Evolutionary conservation across 306 rosid species (phyloP).

Genomic region (Purshia tridentata): DNA sequence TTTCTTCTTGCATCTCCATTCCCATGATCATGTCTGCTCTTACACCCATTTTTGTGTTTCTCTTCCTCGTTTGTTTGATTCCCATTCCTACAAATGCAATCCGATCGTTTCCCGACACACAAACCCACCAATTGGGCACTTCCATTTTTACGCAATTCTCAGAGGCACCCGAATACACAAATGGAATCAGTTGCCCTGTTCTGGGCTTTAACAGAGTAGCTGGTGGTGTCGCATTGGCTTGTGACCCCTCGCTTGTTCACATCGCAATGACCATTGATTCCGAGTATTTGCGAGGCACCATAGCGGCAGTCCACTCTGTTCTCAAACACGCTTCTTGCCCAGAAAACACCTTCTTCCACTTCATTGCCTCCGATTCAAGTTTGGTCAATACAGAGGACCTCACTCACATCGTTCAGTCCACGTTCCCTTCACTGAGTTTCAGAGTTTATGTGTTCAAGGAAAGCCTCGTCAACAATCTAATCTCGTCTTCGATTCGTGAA

Average conservation of each 20-base stretch:
- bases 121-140: conserved; percentile 21
- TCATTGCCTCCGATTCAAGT: conserved; percentile 71
- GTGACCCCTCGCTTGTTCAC: conserved; percentile 66
- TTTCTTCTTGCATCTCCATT: background rate
- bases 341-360: conserved; percentile 69
- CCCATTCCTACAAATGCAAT: conserved; percentile 30
- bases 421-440: conserved; percentile 68
- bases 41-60: conserved; percentile 25
- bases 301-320: conserved; percentile 82
- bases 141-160: conserved; percentile 29
- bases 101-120: conserved; percentile 40
- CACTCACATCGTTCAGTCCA: conserved; percentile 32
- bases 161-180: conserved; percentile 68
- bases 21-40: conserved; percentile 31
- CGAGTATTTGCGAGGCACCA: conserved; percentile 71
- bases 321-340: conserved; percentile 80
- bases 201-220: conserved; percentile 2
- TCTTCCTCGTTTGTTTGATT: conserved; percentile 21
- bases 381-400: conserved; percentile 31
- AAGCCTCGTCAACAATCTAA: conserved; percentile 49
- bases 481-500: conserved; percentile 71
- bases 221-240: conserved; percentile 6
- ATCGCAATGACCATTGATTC: conserved; percentile 79
- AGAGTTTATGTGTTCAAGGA: conserved; percentile 52
- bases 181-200: conserved; percentile 44